Evolutionary conservation across 345 rosid genomes (phyloP), one percentile per base, ranked within the genome.

Genomic region (Gossypium stocksii): DNA sequence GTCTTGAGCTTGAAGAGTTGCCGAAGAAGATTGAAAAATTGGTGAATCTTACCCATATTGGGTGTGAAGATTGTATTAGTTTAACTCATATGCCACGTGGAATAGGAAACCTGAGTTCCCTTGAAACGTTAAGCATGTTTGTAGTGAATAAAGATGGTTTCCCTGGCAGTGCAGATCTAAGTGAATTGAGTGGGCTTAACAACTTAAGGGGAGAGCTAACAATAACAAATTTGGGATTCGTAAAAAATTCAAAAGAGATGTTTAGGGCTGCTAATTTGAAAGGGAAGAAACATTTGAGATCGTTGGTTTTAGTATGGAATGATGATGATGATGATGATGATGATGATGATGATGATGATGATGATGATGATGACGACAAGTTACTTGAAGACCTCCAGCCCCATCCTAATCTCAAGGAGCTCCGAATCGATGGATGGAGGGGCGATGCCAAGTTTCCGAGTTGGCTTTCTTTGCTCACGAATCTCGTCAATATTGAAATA

Each of bases 11-110:
- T 27, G 4, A 61, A 6, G n/a, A 15, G 7, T 29, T 61, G 0
- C 66, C 66, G 16, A 2, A 61, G 43, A 60, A 60, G 16, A 27
- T 25, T 27, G 43, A 7, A 6, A 60, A 27, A 60, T 25, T 60
- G 65, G 66, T 61, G 66, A 61, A 61, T 7, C 66, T 61, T 4
- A 14, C n/a, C 19, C 44, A 61, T 27, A 11, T 61, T 61, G 7
- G 4, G 1, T 61, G n/a, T 6, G 4, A 2, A 2, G 10, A 0
- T 0, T 61, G 44, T 60, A 0, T 0, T 1, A 0, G 44, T 0
- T 61, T 61, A 29, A 61, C 44, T 15, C 44, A 14, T 29, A 61
- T 61, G 66, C 66, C 66, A 7, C 12, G 20, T 15, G 44, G 66
- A 61, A 61, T 61, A 29, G 44, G 66, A 19, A 61, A 29, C 2